phyloP scores from a whole-genome alignment of 371 early-diverging fungal genomes.

The Zancudomyces culisetae region DNA sequence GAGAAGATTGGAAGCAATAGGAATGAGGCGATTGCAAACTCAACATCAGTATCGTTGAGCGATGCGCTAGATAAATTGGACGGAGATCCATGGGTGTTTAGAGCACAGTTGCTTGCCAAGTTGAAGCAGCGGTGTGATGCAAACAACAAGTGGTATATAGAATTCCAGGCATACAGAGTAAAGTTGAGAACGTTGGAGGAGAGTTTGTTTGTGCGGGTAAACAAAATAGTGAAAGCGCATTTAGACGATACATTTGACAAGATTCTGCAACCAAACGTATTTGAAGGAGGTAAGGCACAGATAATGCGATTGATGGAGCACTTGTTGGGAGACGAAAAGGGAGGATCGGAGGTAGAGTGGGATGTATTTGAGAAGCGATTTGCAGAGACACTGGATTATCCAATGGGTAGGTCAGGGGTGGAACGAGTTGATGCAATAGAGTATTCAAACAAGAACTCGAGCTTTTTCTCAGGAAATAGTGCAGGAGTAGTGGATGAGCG shows the following conservation, averaged over 20 bases:
- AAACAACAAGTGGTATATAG: neutral
- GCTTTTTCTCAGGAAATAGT: too few species aligned
- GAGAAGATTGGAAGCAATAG: neutral
- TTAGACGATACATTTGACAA: too few species aligned
- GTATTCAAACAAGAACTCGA: conserved; percentile 16
- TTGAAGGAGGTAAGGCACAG: too few species aligned
- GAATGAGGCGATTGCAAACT: neutral
- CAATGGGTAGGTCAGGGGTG: neutral
- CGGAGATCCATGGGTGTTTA: neutral
- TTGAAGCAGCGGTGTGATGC: neutral
- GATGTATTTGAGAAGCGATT: neutral
- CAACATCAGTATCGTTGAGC: neutral
- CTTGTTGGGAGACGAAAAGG: neutral
- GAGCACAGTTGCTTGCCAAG: neutral
- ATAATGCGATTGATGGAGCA: neutral
- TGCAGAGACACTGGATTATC: neutral
- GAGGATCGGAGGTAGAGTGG: too few species aligned
- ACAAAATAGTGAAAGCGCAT: neutral
- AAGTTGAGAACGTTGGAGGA: neutral
- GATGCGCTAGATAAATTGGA: neutral
- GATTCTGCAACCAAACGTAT: too few species aligned
- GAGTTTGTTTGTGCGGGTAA: neutral
- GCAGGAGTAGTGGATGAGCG: too few species aligned
- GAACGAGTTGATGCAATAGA: conserved; percentile 1
- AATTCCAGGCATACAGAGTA: neutral